phyloP scores from a whole-genome alignment of 306 rosid species.

The Quercus robur region DNA sequence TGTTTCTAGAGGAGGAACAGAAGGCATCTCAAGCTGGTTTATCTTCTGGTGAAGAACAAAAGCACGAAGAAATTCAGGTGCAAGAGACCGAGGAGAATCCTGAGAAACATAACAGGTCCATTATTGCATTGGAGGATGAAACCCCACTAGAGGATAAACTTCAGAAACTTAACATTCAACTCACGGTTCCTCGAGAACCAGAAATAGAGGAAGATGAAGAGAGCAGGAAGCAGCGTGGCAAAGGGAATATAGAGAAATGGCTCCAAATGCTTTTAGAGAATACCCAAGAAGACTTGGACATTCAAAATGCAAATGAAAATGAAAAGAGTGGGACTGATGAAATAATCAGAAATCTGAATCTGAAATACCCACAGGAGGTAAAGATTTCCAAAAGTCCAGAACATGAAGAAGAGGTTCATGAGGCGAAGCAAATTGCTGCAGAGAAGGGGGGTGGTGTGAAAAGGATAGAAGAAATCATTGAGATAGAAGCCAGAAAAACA shows the following conservation, averaged over 20 bases:
- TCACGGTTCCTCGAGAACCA: conserved; percentile 35
- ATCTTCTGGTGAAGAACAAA: conserved; percentile 41
- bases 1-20: conserved; percentile 87
- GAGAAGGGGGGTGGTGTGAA: conserved; percentile 19
- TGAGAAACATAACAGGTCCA: conserved; percentile 36
- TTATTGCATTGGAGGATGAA: conserved; percentile 49
- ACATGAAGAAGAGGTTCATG: conserved; percentile 22
- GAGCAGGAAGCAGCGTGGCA: conserved; percentile 69
- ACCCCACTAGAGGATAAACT: conserved; percentile 40
- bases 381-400: conserved; percentile 34
- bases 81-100: conserved; percentile 30
- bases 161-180: conserved; percentile 33
- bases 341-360: conserved; percentile 41
- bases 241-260: conserved; percentile 95
- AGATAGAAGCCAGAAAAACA: conserved; percentile 14
- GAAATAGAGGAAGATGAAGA: conserved; percentile 82
- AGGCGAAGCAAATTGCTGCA: conserved; percentile 25
- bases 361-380: conserved; percentile 51
- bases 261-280: conserved; percentile 79
- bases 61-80: conserved; percentile 32
- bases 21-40: conserved; percentile 53
- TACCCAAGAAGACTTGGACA: conserved; percentile 33
- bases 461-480: conserved; percentile 26
- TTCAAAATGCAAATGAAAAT: conserved; percentile 34
- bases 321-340: conserved; percentile 32